Conservation (phyloP, 192 early-diverging fungal genomes). For the Backusella luteola region DNA sequence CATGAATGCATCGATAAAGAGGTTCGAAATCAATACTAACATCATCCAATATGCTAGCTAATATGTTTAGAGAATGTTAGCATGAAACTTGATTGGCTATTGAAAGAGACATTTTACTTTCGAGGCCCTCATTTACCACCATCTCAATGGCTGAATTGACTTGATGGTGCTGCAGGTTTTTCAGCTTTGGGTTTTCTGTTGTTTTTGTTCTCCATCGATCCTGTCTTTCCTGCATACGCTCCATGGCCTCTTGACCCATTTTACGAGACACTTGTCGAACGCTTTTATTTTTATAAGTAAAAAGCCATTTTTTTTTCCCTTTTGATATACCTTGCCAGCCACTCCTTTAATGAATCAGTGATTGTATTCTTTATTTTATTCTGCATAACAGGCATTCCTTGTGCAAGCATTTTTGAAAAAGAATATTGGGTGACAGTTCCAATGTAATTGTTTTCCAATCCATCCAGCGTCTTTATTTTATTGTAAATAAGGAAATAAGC, state of each 20-base stretch:
- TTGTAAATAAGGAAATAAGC: neutral
- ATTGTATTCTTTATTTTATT: conserved; percentile 83
- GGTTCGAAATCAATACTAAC: conserved; percentile 89
- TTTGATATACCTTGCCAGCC: conserved; percentile 74
- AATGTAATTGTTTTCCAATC: conserved; percentile 72
- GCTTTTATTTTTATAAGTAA: conserved; percentile 31
- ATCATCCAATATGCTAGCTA: conserved; percentile 64
- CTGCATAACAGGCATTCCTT: conserved; percentile 85
- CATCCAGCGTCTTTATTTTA: conserved; percentile 72
- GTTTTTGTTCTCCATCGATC: conserved; percentile 51
- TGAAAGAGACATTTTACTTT: conserved; percentile 40
- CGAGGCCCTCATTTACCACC: conserved; percentile 81
- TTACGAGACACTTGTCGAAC: conserved; percentile 79
- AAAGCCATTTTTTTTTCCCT: neutral
- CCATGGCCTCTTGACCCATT: conserved; percentile 84
- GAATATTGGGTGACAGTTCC: conserved; percentile 72
- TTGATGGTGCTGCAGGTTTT: conserved; percentile 46
- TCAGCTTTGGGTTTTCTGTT: conserved; percentile 43
- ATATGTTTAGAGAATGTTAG: neutral
- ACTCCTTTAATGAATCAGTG: conserved; percentile 83
- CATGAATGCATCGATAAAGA: conserved; percentile 94
- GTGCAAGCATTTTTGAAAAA: conserved; percentile 87
- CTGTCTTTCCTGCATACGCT: conserved; percentile 71
- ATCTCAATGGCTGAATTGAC: conserved; percentile 81
- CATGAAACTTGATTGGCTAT: too few species aligned